These are phyloP conservation scores for Leccinum pellstonianum DNA, from an alignment of 768 basidiomycete species.

Conservation along the genomic window DNA sequence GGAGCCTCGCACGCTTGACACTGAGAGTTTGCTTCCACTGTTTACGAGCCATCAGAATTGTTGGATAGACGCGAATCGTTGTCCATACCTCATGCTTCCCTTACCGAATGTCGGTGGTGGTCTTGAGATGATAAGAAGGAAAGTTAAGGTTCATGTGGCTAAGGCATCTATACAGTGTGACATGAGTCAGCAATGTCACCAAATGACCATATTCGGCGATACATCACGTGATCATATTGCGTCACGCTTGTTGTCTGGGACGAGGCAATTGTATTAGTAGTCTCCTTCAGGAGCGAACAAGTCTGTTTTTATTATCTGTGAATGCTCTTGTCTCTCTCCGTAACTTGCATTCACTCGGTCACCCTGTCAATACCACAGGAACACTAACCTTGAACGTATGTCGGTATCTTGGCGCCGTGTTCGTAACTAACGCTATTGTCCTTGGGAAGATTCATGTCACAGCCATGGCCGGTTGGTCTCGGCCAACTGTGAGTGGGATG, in stretches of 20 bases:
- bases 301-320: constrained; percentile 10
- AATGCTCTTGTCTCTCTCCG: not conserved
- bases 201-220: not conserved
- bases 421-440: constrained; percentile 8
- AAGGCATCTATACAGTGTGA: constrained; percentile 35
- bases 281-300: constrained; percentile 4
- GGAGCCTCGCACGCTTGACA: constrained; percentile 99
- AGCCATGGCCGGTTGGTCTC: constrained; percentile 21
- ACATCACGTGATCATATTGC: constrained; percentile 19
- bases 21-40: constrained; percentile 82
- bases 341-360: not conserved
- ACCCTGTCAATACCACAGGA: not conserved
- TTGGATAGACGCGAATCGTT: not conserved
- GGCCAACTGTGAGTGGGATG: constrained; percentile 21
- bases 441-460: constrained; percentile 23
- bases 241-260: constrained; percentile 22
- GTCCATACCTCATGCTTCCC: constrained; percentile 21
- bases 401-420: not conserved
- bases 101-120: constrained; percentile 1
- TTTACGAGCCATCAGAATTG: not conserved
- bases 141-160: constrained; percentile 34
- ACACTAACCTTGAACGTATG: constrained; percentile 6
- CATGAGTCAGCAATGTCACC: constrained; percentile 27
- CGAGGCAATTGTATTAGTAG: not conserved
- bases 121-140: constrained; percentile 25